Evolutionary conservation across 352 stramenopile species (phyloP), one percentile per base, ranked within the genome.

Genomic region (Globisporangium acanthophoron): DNA sequence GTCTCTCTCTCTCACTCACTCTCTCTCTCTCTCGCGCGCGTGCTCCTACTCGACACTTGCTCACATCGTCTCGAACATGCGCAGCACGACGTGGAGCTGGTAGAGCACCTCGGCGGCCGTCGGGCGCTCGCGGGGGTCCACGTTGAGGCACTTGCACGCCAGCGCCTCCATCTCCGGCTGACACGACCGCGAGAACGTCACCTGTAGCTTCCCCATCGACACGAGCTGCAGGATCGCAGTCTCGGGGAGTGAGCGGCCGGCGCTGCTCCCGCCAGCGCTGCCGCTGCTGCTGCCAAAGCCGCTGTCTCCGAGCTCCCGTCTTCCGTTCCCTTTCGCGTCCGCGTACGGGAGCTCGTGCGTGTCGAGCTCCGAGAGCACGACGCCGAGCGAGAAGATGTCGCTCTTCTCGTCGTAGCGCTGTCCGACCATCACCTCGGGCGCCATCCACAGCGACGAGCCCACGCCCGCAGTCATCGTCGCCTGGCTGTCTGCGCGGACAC

Each of bases 281-380:
- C 37, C 12, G 1, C 2, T 18, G 12, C 37, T 43, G 37, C 35
- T 15, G 11, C 35, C 35, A 15, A 40, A 15, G 35, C 37, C 12
- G 37, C 37, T 18, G 37, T 13, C 12, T 12, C 12, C 37, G 37
- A 37, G 33, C 33, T 37, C 33, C 5, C 33, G 33, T 37, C 29
- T 39, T 3, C 24, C 24, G n/a, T n/a, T 18, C 8, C 5, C 39
- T 52, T 43, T 67, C 5, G 45, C 61, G 47, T 73, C 57, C 0
- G 67, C 64, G 41, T 79, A 76, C 24, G 68, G 71, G 15, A 76
- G 47, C 33, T 64, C 59, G 48, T 66, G 60, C 37, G 84, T 91
- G 52, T 94, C 84, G 53, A 92, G 71, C 55, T 94, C 84, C 5
- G 78, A 87, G 8, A 94, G 66, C 41, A 94, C 84, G 33, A 96